These are phyloP conservation scores for Chytridium lagenaria DNA, from an alignment of 371 early-diverging fungal species.

Conservation along the genomic window DNA sequence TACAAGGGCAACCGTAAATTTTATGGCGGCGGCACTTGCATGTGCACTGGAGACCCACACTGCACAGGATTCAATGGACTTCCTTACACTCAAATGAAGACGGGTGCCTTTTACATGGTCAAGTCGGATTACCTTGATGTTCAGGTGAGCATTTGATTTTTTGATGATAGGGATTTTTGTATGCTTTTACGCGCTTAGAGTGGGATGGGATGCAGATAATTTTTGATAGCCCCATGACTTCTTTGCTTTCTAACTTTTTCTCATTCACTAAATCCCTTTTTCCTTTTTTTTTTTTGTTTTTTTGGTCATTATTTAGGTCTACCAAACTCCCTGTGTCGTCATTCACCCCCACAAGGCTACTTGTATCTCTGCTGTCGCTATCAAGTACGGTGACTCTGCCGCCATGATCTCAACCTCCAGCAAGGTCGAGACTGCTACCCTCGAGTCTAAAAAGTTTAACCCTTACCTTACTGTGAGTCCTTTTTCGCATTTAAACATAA, in stretches of 20 bases:
- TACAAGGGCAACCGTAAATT: background rate
- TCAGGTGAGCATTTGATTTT: background rate
- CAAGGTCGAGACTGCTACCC: background rate
- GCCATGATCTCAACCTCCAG: constrained; percentile 18
- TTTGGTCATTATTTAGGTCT: constrained; percentile 11
- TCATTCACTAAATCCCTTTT: background rate
- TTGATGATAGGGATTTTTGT: background rate
- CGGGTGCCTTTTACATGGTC: constrained; percentile 28
- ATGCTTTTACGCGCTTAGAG: too few relatives aligned
- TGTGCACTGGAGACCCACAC: constrained; percentile 33
- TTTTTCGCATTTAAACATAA: too few relatives aligned
- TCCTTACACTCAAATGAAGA: background rate
- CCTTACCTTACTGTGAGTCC: constrained; percentile 14
- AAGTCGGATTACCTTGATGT: constrained; percentile 20
- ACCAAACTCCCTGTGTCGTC: constrained; percentile 30
- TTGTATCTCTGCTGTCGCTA: constrained; percentile 20
- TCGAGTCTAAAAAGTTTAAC: background rate
- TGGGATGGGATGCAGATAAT: too few relatives aligned
- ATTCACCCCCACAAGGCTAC: background rate
- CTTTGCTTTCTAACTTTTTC: background rate
- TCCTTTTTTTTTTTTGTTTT: background rate
- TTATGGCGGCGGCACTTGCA: constrained; percentile 16
- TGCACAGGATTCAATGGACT: constrained; percentile 12
- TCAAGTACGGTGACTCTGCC: constrained; percentile 28
- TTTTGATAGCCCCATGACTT: too few relatives aligned